phyloP scores from a whole-genome alignment of 108 stramenopile genomes.

The Conticribra guillardii region DNA sequence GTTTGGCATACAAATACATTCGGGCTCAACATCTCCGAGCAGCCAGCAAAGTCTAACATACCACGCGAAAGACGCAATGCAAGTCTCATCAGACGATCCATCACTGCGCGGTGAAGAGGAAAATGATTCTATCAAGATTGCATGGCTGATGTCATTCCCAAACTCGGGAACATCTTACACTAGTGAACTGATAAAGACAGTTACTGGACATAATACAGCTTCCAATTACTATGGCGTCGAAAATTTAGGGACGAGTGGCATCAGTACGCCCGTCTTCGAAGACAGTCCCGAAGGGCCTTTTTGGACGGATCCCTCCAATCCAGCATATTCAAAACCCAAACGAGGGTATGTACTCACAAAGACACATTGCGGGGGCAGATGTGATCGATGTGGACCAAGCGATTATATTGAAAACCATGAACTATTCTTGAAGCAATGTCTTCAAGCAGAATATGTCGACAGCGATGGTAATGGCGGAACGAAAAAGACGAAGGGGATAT shows the following conservation, averaged over 20 bases:
- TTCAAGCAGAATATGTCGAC: constrained; percentile 27
- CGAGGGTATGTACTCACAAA: constrained; percentile 64
- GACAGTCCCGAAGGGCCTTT: constrained; percentile 53
- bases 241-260: constrained; percentile 11
- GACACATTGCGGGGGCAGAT: constrained; percentile 74
- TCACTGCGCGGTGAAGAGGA: not conserved
- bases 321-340: constrained; percentile 11
- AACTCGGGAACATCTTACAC: constrained; percentile 40
- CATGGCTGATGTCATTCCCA: constrained; percentile 37
- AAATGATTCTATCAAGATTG: not conserved
- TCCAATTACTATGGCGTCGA: constrained; percentile 22
- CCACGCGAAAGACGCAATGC: too few species aligned
- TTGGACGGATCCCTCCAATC: constrained; percentile 8
- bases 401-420: constrained; percentile 55
- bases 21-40: too few species aligned
- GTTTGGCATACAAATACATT: too few species aligned
- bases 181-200: constrained; percentile 6
- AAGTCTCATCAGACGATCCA: too few species aligned
- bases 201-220: constrained; percentile 17
- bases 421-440: constrained; percentile 44
- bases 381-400: constrained; percentile 45
- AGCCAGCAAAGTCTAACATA: too few species aligned
- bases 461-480: constrained; percentile 15
- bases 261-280: constrained; percentile 31
- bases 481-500: not conserved